Evolutionary conservation across 352 stramenopile genomes (phyloP), one percentile per base, ranked within the genome.

Genomic region (Pythium monospermum): DNA sequence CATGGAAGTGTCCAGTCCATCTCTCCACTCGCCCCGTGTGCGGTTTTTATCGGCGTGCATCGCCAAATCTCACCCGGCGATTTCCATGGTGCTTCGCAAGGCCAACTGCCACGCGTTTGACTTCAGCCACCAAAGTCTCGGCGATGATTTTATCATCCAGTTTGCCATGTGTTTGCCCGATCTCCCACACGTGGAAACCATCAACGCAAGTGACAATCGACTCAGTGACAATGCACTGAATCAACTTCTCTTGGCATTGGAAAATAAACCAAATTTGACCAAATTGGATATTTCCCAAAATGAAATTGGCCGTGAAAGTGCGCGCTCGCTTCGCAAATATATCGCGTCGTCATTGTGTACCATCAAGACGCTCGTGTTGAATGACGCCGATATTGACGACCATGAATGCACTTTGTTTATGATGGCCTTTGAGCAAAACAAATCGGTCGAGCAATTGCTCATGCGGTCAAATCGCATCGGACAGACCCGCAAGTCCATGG

Each of bases 391-490:
- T 31, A 57, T 88, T 21, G 73, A 78, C 52, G 77, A 88, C 31
- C 49, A 68, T 18, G 86, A 95, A 27, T 88, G 79, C 40, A 71
- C 69, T 1, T 64, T 77, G 12, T 73, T 91, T 21, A 84, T 86
- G 64, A 72, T 74, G 48, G 70, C 80, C 15, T 68, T 96, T 18
- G 69, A 87, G 47, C 54, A 68, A 32, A 94, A 95, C 69, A 77
- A 81, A 23, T 90, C 76, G 0, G 71, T 96, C 10, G 63, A 77
- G 21, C 47, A 60, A 18, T 55, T 96, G 2, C 64, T 67, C 3
- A 62, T 96, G 8, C 66, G 67, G 31, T 71, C 79, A 13, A 96
- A 96, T 44, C 68, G 70, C 6, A 74, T 96, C 16, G 86, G 86
- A 0, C 66, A 91, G 39, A 66, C 73, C 16, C 49, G 57, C 1